Percentiles rank a stretch among this genome's conserved stretches.
Conservation (phyloP, 1,284 basidiomycete species). For the Ganoderma leucocontextum region DNA sequence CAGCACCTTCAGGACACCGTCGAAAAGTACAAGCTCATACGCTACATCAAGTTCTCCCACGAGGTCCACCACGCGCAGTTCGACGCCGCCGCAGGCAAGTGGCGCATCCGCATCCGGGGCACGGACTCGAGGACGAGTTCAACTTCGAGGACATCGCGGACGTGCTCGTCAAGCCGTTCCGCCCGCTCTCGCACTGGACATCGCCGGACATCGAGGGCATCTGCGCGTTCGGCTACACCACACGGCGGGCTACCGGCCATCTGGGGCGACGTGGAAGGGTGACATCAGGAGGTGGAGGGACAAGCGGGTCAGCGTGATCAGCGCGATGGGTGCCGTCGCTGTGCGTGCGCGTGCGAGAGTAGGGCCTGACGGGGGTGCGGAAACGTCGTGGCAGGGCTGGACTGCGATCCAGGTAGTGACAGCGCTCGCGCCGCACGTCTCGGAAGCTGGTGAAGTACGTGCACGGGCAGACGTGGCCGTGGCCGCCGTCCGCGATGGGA, state of each 20-base stretch:
- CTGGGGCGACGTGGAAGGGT: slow-evolving; percentile 54
- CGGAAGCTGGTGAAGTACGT: slow-evolving; percentile 62
- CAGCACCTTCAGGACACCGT: slow-evolving; percentile 60
- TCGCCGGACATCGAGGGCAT: slow-evolving; percentile 68
- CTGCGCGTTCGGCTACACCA: slow-evolving; percentile 58
- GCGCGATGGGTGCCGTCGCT: slow-evolving; percentile 54
- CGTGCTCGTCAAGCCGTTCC: slow-evolving; percentile 59
- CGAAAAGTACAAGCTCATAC: slow-evolving; percentile 63
- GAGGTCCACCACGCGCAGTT: slow-evolving; percentile 59
- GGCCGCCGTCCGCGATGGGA: slow-evolving; percentile 54
- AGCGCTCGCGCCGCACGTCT: slow-evolving; percentile 61
- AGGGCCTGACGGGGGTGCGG: not conserved
- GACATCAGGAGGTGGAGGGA: slow-evolving; percentile 57
- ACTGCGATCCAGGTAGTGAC: slow-evolving; percentile 72
- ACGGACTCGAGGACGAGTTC: slow-evolving; percentile 47
- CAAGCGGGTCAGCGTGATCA: slow-evolving; percentile 67
- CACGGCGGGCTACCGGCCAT: slow-evolving; percentile 62
- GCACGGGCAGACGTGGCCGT: slow-evolving; percentile 68
- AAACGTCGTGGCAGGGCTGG: slow-evolving; percentile 59
- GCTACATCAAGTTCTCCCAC: slow-evolving; percentile 63
- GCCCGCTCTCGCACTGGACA: slow-evolving; percentile 58
- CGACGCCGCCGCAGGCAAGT: slow-evolving; percentile 58
- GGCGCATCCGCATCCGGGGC: slow-evolving; percentile 57
- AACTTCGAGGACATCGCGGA: slow-evolving; percentile 61
- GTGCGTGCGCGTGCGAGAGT: not conserved